Base-by-base conservation (phyloP, 2,329 filamentous ascomycete genomes). In the Aspergillus fischeri region DNA sequence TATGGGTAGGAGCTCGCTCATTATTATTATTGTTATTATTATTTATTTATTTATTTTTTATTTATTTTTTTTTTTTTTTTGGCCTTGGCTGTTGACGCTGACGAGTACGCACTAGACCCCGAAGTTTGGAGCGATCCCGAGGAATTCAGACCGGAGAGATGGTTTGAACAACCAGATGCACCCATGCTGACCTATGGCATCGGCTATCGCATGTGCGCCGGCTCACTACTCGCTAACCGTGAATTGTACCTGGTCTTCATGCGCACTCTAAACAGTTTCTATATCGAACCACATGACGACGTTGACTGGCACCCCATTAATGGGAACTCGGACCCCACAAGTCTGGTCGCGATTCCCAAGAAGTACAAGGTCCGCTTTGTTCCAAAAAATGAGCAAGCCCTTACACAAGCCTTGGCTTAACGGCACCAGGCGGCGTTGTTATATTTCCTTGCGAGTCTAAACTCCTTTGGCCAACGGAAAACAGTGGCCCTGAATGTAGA, bases 151-250 rank as follows among this genome's bases (percentile, higher is more conserved):
- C 83, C 83, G 0, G 83, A 87, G 65, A 78, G 86, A 27, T 88
- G 84, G 84, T 71, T 86, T 10, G 82, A 86, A 67, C 79, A 85
- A 50, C 83, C 85, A 0, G 84, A 88, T 28, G 83, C 83, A 3
- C 85, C 85, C 1, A 70, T 87, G 11, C 87, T 87, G 68, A 86
- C 84, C 0, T 88, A 87, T 57, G 86, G 86, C 0, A 75, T 88
- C 9, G 86, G 86, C 1, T 87, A 87, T 61, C 80, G 85, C 42
- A 88, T 88, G 86, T 88, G 86, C 60, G 84, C 85, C 0, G 86
- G 85, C 41, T 84, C 80, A 1, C 66, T 86, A 42, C 76, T 88
- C 2, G 85, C 85, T 10, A 87, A 88, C 64, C 77, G 85, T 1
- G 86, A 88, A 66, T 75, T 88, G 20, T 88, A 89, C 59, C 75